These are phyloP conservation scores for Penicillium sp. DNA, from an alignment of 2,329 filamentous ascomycete genomes.

Conservation along the genomic window DNA sequence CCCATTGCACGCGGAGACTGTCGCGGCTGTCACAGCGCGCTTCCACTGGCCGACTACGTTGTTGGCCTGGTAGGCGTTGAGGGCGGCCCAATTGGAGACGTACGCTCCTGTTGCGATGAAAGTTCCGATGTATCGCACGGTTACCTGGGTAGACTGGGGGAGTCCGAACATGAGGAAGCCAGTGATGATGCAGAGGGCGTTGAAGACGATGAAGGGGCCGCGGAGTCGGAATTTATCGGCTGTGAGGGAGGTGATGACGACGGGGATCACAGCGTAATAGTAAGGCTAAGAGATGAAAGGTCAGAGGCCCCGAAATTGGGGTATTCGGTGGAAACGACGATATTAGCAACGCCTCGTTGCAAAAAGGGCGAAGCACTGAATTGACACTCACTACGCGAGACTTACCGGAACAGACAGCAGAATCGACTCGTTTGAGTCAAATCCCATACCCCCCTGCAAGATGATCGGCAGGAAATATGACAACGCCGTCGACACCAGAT, in stretches of 20 bases:
- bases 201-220: constrained; percentile 66
- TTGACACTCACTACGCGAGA: neutral
- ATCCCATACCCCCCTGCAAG: constrained; percentile 58
- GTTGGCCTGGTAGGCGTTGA: constrained; percentile 65
- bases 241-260: constrained; percentile 62
- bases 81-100: constrained; percentile 68
- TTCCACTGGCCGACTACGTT: constrained; percentile 68
- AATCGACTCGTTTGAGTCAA: constrained; percentile 56
- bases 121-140: constrained; percentile 65
- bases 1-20: constrained; percentile 62
- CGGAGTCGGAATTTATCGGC: constrained; percentile 63
- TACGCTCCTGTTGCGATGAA: constrained; percentile 69
- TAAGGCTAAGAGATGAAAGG: constrained; percentile 50
- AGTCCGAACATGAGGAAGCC: constrained; percentile 69
- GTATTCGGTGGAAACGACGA: neutral
- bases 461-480: constrained; percentile 67
- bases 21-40: constrained; percentile 61
- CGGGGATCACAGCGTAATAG: constrained; percentile 66
- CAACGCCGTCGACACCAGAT: constrained; percentile 65
- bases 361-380: neutral
- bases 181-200: constrained; percentile 60
- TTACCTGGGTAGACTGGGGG: constrained; percentile 52
- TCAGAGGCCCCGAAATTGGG: neutral
- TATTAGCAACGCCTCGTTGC: neutral
- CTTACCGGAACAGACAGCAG: constrained; percentile 61